phyloP scores from a whole-genome alignment of 2,329 filamentous ascomycete species.

The Ophiostoma pallidulum region DNA sequence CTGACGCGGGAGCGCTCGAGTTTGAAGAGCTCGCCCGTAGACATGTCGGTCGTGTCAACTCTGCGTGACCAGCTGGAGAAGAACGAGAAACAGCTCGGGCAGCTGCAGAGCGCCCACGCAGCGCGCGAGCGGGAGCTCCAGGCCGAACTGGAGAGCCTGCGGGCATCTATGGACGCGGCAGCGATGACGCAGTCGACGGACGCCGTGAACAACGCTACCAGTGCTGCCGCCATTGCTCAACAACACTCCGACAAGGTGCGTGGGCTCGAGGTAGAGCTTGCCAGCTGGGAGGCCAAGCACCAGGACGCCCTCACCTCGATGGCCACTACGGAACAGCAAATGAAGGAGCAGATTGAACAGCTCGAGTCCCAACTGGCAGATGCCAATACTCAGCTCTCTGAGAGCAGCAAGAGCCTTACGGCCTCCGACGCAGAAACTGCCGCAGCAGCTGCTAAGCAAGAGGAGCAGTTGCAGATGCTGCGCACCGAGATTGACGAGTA shows the following conservation, averaged over 20 bases:
- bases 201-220: slow-evolving; percentile 11
- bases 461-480: slow-evolving; percentile 50
- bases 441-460: slow-evolving; percentile 39
- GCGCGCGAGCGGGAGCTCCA: slow-evolving; percentile 65
- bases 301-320: slow-evolving; percentile 59
- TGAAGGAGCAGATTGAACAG: slow-evolving; percentile 62
- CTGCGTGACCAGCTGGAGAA: slow-evolving; percentile 82
- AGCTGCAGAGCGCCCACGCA: slow-evolving; percentile 64
- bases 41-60: slow-evolving; percentile 81
- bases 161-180: slow-evolving; percentile 38
- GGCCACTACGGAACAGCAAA: slow-evolving; percentile 60
- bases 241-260: slow-evolving; percentile 49
- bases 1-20: slow-evolving; percentile 88
- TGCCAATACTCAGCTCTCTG: slow-evolving; percentile 42
- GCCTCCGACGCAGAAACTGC: slow-evolving; percentile 15
- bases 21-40: slow-evolving; percentile 72
- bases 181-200: slow-evolving; percentile 7
- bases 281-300: slow-evolving; percentile 69
- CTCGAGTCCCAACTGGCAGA: slow-evolving; percentile 53
- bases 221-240: slow-evolving; percentile 12
- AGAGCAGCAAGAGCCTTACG: slow-evolving; percentile 23
- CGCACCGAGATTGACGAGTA: slow-evolving; percentile 73
- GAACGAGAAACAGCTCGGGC: slow-evolving; percentile 70
- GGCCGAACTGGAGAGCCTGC: slow-evolving; percentile 60
- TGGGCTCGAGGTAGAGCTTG: slow-evolving; percentile 61